Evolutionary conservation across 2,329 filamentous ascomycete species (phyloP).

Genomic region (Hypoxylon sp.): DNA sequence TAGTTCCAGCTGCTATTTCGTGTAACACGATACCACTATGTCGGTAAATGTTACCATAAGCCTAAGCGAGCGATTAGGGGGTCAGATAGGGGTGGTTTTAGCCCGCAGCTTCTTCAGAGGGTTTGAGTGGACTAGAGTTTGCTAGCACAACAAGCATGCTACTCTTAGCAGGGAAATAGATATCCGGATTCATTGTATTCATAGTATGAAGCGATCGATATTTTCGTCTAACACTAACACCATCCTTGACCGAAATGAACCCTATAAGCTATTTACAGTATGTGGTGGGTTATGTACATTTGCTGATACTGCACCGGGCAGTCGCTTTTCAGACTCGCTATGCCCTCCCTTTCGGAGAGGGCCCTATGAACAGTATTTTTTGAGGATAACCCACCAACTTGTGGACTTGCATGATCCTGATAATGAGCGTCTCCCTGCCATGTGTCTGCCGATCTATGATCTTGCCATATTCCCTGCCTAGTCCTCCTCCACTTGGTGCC

Average conservation of each 20-base stretch:
- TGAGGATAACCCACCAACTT: constrained; percentile 18
- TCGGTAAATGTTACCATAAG: constrained; percentile 9
- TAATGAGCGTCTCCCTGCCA: constrained; percentile 25
- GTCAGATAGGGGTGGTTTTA: constrained; percentile 18
- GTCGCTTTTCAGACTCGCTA: constrained; percentile 17
- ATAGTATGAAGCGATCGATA: constrained; percentile 35
- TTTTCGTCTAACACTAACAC: constrained; percentile 28
- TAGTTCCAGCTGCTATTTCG: constrained; percentile 12
- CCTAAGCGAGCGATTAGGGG: constrained; percentile 16
- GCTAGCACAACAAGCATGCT: constrained; percentile 18
- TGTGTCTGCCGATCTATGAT: constrained; percentile 21
- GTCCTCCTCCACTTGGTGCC: constrained; percentile 20
- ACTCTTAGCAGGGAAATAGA: constrained; percentile 12
- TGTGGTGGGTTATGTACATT: constrained; percentile 33
- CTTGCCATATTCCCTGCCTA: constrained; percentile 11
- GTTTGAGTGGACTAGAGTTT: constrained; percentile 8
- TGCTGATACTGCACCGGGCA: constrained; percentile 43
- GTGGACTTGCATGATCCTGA: constrained; percentile 7
- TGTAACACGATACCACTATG: constrained; percentile 13
- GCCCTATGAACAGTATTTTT: constrained; percentile 7
- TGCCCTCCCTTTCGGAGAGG: neutral
- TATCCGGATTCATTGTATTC: constrained; percentile 6
- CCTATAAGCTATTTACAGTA: constrained; percentile 25
- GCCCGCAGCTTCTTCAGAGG: constrained; percentile 8
- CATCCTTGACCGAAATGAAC: constrained; percentile 28